Base-by-base conservation (phyloP, 2,329 filamentous ascomycete species). In the Zelopaecilomyces penicillatus region DNA sequence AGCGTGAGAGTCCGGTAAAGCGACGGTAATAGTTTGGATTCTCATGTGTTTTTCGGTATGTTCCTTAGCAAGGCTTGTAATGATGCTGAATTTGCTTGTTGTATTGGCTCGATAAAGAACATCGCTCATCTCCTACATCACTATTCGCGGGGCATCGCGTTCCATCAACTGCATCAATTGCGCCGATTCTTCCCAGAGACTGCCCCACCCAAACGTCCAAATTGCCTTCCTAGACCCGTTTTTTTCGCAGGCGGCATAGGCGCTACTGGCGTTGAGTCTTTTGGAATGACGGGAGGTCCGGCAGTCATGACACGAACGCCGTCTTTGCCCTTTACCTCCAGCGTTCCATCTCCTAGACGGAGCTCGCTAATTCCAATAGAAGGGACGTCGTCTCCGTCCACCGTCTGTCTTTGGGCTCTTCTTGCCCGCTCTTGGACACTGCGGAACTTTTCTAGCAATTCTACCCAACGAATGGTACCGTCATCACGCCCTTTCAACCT, bases 361-460 rank as follows among this genome's bases (percentile, higher is more conserved):
- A 70, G 55, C 35, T 71, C 68, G 26, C 64, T 58, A 38, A 71
- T 62, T 12, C 66, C 69, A n/a, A 75, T 62, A 4, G 64, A 61
- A 4, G 66, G 61, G 5, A 68, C 64, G 40, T 78, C 73, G 31
- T 72, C 67, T 5, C 72, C 66, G 10, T 78, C 75, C 38, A 73
- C 62, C 41, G 71, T 72, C 42, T 77, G 65, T 47, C 81, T 71
- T 57, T 88, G 83, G 9, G 79, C 73, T 43, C 88, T 76, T 44
- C 89, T 78, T 5, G 90, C 85, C 48, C 80, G 82, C 54, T 98
- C 93, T 59, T 98, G 93, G 2, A 94, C 91, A 42, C 76, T 80
- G 53, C 87, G 86, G 67, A 98, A 98, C 60, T 96, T 95, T 52
- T 98, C 93, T 5, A 98, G 75, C 32, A 98, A 74, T 55, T 98